These are phyloP conservation scores for Gynochthodes officinalis DNA, from an alignment of 257 asterid species.

Conservation along the genomic window DNA sequence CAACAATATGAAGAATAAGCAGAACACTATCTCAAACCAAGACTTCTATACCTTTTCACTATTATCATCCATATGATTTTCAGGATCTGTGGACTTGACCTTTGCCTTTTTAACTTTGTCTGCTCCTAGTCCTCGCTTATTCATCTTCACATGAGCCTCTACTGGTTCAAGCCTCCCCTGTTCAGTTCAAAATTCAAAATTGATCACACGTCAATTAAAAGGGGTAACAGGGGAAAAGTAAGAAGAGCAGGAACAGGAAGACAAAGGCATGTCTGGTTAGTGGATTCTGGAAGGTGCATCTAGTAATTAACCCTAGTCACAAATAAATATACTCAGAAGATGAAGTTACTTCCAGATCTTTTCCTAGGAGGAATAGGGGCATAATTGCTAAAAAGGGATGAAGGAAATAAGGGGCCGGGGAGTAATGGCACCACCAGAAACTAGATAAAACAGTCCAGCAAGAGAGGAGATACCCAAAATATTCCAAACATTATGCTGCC, in stretches of 20 bases:
- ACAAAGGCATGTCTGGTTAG: background rate
- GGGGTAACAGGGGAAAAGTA: no score
- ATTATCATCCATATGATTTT: no score
- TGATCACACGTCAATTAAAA: background rate
- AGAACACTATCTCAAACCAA: no score
- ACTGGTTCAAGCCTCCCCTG: constrained; percentile 94
- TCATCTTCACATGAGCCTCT: constrained; percentile 54
- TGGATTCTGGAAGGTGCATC: background rate
- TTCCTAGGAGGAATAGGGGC: background rate
- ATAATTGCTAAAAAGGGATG: background rate
- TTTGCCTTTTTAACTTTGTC: constrained; percentile 48
- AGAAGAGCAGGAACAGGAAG: no score
- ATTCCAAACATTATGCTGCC: background rate
- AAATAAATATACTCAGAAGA: background rate
- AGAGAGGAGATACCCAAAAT: background rate
- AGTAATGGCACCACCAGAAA: background rate
- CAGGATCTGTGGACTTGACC: no score
- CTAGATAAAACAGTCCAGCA: background rate
- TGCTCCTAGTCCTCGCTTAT: constrained; percentile 84
- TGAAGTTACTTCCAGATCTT: background rate
- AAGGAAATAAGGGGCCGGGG: background rate
- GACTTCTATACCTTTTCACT: no score
- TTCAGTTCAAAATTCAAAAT: constrained; percentile 11
- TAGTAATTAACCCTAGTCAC: background rate
- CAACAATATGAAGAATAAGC: no score